Percentiles rank a stretch among this genome's conserved stretches.
phyloP scores from a whole-genome alignment of 176 grass and related monocot genomes.

The Tuctoria greenei region DNA sequence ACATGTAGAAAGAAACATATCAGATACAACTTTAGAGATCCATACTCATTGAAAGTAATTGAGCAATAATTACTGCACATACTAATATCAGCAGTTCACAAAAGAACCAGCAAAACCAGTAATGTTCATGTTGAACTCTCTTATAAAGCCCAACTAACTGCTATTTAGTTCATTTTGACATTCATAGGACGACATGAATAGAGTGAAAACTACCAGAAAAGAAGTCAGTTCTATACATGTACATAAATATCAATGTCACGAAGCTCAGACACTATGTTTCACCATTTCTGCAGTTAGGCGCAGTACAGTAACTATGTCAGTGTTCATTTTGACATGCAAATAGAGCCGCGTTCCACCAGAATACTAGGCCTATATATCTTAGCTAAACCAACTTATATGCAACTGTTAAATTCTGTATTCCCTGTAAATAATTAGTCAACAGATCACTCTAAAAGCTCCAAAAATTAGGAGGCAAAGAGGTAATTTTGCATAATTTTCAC shows the following conservation, averaged over 20 bases:
- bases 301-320: neutral
- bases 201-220: neutral
- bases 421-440: neutral
- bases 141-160: neutral
- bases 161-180: neutral
- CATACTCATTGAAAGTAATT: no score
- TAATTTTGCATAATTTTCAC: neutral
- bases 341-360: neutral
- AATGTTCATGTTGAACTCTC: neutral
- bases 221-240: neutral
- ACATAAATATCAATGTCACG: neutral
- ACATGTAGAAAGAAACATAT: no score
- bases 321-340: neutral
- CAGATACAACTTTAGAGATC: no score
- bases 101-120: neutral
- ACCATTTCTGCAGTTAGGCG: neutral
- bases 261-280: neutral
- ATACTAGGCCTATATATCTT: neutral
- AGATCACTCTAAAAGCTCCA: neutral
- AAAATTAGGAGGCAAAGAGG: neutral
- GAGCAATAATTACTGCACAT: no score
- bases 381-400: neutral
- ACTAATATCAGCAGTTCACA: neutral
- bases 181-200: neutral
- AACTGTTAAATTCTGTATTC: neutral